Evolutionary conservation across 495 filamentous ascomycete species (phyloP).

Genomic region (Tuber aestivum): DNA sequence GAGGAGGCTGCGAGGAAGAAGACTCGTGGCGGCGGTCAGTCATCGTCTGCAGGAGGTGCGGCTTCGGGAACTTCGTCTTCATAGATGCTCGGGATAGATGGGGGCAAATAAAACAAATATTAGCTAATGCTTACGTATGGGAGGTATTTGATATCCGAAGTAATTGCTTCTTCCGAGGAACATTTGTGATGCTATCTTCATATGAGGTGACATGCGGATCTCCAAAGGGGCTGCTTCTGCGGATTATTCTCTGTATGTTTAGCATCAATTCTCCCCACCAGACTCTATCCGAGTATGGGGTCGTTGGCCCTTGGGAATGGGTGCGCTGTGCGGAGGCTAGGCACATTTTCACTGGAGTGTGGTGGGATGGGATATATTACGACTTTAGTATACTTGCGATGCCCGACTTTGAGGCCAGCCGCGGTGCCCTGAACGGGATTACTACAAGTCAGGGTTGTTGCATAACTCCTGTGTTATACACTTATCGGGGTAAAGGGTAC

Average conservation of each 20-base stretch:
- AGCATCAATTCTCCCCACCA: neutral
- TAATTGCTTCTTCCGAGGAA: neutral
- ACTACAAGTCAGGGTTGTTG: neutral
- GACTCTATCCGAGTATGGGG: neutral
- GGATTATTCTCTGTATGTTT: neutral
- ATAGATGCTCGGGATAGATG: constrained; percentile 12
- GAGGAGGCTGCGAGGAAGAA: constrained; percentile 98
- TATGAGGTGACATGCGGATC: neutral
- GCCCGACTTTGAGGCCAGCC: neutral
- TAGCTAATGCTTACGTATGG: neutral
- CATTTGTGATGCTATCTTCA: neutral
- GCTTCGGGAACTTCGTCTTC: constrained; percentile 16
- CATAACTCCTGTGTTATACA: neutral
- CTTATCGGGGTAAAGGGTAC: neutral
- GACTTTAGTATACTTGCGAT: neutral
- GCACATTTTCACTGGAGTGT: neutral
- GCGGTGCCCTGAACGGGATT: neutral
- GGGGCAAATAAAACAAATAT: constrained; percentile 2
- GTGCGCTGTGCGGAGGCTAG: neutral
- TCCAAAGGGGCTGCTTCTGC: neutral
- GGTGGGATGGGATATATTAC: neutral
- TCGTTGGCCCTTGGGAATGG: neutral
- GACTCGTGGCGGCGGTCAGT: constrained; percentile 47
- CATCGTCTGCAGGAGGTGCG: constrained; percentile 17
- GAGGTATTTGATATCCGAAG: neutral